phyloP scores from a whole-genome alignment of 2,329 filamentous ascomycete species.

The Thermothelomyces thermophilus region DNA sequence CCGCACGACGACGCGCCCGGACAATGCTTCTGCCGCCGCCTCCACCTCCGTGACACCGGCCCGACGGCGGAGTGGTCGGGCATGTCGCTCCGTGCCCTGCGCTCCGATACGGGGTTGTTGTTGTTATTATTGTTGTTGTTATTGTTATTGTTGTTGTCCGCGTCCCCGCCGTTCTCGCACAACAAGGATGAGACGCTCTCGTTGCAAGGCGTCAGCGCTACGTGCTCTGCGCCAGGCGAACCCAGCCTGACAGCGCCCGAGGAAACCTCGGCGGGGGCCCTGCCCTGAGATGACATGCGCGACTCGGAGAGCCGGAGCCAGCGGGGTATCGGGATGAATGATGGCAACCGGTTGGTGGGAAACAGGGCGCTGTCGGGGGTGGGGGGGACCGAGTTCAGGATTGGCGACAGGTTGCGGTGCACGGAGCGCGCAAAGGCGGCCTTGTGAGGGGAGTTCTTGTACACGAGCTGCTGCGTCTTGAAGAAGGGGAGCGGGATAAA shows the following conservation, averaged over 20 bases:
- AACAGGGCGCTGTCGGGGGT: conserved; percentile 20
- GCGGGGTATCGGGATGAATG: conserved; percentile 4
- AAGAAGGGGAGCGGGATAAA: conserved; percentile 61
- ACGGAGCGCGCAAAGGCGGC: conserved; percentile 54
- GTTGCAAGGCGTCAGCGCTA: conserved; percentile 12
- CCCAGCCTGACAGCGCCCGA: conserved; percentile 11
- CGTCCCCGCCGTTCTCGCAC: conserved; percentile 3
- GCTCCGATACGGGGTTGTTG: background rate
- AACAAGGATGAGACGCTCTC: conserved; percentile 12
- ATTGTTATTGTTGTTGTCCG: too few relatives aligned
- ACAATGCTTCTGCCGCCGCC: conserved; percentile 1
- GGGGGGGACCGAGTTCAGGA: conserved; percentile 33
- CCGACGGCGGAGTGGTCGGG: background rate
- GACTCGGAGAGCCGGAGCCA: background rate
- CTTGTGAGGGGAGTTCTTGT: conserved; percentile 47
- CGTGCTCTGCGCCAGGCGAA: conserved; percentile 17
- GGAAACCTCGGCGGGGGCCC: background rate
- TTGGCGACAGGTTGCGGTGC: conserved; percentile 53
- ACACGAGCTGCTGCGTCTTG: conserved; percentile 57
- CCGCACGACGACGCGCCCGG: conserved; percentile 32
- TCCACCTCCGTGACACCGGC: too few relatives aligned
- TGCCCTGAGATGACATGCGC: background rate
- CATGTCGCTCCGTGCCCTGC: background rate
- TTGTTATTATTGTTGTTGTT: too few relatives aligned
- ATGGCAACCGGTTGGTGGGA: conserved; percentile 7